Evolutionary conservation across 2,329 filamentous ascomycete genomes (phyloP).

Genomic region (Pestalotiopsis sp.): DNA sequence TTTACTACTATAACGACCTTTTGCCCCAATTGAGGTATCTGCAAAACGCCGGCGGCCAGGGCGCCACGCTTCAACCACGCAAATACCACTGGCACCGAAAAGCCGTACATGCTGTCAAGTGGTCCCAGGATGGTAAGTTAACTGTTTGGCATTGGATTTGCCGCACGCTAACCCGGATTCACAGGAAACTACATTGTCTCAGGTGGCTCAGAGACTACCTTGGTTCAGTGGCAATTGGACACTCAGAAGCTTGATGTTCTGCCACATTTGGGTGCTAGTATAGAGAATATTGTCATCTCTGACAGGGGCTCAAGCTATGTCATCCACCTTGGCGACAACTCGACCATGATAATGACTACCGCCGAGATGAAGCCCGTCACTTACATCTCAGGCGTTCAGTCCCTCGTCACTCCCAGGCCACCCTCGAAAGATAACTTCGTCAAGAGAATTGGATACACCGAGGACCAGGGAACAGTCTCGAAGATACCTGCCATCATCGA

Average conservation of each 20-base stretch:
- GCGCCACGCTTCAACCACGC: slow-evolving; percentile 58
- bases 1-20: slow-evolving; percentile 81
- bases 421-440: slow-evolving; percentile 56
- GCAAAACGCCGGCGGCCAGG: slow-evolving; percentile 39
- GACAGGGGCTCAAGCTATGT: slow-evolving; percentile 79
- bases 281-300: slow-evolving; percentile 85
- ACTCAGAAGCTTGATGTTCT: slow-evolving; percentile 81
- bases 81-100: slow-evolving; percentile 91
- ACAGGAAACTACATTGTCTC: slow-evolving; percentile 91
- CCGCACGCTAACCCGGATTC: slow-evolving; percentile 17
- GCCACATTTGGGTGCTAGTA: slow-evolving; percentile 85
- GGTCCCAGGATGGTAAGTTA: slow-evolving; percentile 83
- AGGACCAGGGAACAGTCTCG: slow-evolving; percentile 46
- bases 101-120: slow-evolving; percentile 82
- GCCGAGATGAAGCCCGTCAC: slow-evolving; percentile 83
- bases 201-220: slow-evolving; percentile 84
- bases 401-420: slow-evolving; percentile 52
- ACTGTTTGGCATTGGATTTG: not conserved
- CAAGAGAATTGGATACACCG: slow-evolving; percentile 49
- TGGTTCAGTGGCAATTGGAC: slow-evolving; percentile 92
- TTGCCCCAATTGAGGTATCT: slow-evolving; percentile 57
- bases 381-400: slow-evolving; percentile 83
- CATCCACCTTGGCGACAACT: slow-evolving; percentile 88
- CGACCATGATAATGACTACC: slow-evolving; percentile 86
- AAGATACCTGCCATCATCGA: slow-evolving; percentile 63